These are phyloP conservation scores for Fraxinus excelsior DNA, from an alignment of 257 asterid genomes.

Conservation along the genomic window DNA sequence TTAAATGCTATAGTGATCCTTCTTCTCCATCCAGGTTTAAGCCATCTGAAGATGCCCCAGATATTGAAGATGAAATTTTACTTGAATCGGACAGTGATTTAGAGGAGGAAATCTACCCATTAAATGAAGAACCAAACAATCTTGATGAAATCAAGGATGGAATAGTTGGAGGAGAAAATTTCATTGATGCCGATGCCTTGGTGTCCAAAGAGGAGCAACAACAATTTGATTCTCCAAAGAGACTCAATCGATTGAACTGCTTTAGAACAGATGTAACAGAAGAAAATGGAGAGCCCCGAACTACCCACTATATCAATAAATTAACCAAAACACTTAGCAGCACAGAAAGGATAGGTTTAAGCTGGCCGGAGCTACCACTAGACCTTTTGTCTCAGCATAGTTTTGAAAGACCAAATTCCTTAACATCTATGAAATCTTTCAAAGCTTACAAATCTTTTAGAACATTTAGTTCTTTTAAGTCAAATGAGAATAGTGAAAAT, in stretches of 20 bases:
- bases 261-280: constrained; percentile 42
- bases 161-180: constrained; percentile 23
- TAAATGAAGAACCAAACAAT: constrained; percentile 52
- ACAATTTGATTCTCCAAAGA: constrained; percentile 56
- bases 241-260: constrained; percentile 56
- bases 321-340: constrained; percentile 60
- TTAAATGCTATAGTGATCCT: constrained; percentile 84
- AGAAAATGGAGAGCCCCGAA: constrained; percentile 42
- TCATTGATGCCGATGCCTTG: constrained; percentile 26
- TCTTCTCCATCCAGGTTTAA: constrained; percentile 85
- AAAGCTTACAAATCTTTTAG: constrained; percentile 49
- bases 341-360: constrained; percentile 75
- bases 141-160: constrained; percentile 34
- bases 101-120: constrained; percentile 75
- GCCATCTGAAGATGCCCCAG: constrained; percentile 64
- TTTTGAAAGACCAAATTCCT: constrained; percentile 59
- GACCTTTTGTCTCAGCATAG: constrained; percentile 58
- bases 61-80: constrained; percentile 61
- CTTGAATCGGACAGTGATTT: constrained; percentile 76
- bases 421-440: constrained; percentile 37
- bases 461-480: constrained; percentile 60
- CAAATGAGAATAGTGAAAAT: constrained; percentile 28
- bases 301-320: constrained; percentile 33
- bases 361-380: constrained; percentile 96
- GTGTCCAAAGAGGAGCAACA: constrained; percentile 32